Conservation (phyloP, 148 eudicot genomes). For the Chenopodium quinoa region DNA sequence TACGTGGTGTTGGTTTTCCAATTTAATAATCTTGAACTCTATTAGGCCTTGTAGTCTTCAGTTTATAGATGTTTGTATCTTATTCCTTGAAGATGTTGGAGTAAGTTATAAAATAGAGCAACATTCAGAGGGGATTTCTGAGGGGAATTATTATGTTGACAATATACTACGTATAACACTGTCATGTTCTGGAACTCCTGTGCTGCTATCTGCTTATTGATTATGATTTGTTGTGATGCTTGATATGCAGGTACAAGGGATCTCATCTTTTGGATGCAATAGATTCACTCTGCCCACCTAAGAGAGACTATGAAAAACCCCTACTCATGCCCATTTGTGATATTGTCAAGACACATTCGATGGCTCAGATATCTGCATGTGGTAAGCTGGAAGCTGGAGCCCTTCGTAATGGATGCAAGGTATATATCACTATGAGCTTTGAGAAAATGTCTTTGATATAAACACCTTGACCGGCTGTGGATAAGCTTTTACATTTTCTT, state of each 20-base stretch:
- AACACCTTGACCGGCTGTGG: neutral
- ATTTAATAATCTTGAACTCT: neutral
- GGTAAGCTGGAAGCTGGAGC: slow-evolving; percentile 96
- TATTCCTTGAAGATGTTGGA: neutral
- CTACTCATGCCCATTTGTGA: slow-evolving; percentile 87
- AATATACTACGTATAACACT: neutral
- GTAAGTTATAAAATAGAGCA: neutral
- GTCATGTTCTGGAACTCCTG: neutral
- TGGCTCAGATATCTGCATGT: slow-evolving; percentile 73
- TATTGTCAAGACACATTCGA: slow-evolving; percentile 66
- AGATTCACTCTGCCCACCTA: slow-evolving; percentile 69
- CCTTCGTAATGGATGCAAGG: slow-evolving; percentile 76
- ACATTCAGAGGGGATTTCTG: neutral
- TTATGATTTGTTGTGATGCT: neutral
- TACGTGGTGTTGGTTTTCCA: neutral
- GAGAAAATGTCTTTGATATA: slow-evolving; percentile 2
- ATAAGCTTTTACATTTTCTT: too few relatives aligned
- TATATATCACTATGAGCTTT: slow-evolving; percentile 26
- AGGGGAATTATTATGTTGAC: neutral
- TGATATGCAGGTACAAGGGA: slow-evolving; percentile 71
- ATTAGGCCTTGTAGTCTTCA: neutral
- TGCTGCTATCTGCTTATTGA: neutral
- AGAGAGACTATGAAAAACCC: slow-evolving; percentile 82
- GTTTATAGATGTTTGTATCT: neutral
- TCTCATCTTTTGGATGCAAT: slow-evolving; percentile 74